phyloP scores from a whole-genome alignment of 305 asterid species.

The Euphrasia arctica region DNA sequence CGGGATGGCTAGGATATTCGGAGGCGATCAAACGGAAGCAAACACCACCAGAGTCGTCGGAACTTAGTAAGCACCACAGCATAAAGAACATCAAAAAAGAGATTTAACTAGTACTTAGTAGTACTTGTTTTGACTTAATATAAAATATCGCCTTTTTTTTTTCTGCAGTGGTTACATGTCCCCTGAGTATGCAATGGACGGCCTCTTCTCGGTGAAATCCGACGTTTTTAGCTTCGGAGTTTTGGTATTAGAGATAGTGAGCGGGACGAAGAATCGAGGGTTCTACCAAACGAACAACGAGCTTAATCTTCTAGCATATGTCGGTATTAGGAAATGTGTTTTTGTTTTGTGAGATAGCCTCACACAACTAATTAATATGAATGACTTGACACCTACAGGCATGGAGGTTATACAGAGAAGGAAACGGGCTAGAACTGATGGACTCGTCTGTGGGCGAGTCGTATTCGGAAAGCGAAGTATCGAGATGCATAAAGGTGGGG shows the following conservation, averaged over 20 bases:
- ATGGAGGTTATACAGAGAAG: constrained; percentile 79
- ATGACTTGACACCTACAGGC: constrained; percentile 39
- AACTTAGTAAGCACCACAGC: constrained; percentile 58
- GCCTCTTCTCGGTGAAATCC: constrained; percentile 79
- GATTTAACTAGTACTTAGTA: too few species aligned
- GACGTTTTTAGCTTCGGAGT: constrained; percentile 96
- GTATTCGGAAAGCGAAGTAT: constrained; percentile 43
- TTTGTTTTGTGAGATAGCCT: too few species aligned
- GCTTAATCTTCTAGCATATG: constrained; percentile 87
- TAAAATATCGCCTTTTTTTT: background rate
- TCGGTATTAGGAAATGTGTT: constrained; percentile 35
- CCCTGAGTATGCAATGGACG: constrained; percentile 94
- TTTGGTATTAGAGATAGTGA: constrained; percentile 72
- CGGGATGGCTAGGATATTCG: constrained; percentile 92
- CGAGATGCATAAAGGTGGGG: constrained; percentile 84
- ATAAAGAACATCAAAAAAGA: too few species aligned
- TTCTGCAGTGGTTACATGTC: constrained; percentile 85
- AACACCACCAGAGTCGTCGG: constrained; percentile 81
- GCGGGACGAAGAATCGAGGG: constrained; percentile 82
- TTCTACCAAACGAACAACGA: constrained; percentile 73
- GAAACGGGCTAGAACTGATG: constrained; percentile 56
- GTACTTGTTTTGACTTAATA: constrained; percentile 12
- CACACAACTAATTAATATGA: background rate
- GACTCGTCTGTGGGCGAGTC: constrained; percentile 49
- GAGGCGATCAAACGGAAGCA: constrained; percentile 78